A percentile compares a stretch with the other conserved stretches of the same genome.
Conservation (phyloP, 148 eudicot species). For the Agrostemma githago region DNA sequence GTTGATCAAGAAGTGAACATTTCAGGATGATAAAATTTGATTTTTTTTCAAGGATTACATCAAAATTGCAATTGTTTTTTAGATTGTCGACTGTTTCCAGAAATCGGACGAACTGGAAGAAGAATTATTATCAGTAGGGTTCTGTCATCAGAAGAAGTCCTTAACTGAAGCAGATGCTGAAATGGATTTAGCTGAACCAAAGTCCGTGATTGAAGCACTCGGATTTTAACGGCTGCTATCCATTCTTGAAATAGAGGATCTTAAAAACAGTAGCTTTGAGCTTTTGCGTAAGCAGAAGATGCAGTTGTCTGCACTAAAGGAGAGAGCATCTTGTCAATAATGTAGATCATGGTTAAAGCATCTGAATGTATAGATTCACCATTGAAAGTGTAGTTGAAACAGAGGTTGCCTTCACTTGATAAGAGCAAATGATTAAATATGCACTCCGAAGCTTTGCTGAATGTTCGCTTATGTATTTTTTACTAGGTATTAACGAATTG, state of each 20-base stretch:
- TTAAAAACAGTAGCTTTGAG: slow-evolving; percentile 42
- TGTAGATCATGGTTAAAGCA: slow-evolving; percentile 26
- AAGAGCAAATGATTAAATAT: slow-evolving; percentile 66
- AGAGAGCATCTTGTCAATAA: slow-evolving; percentile 31
- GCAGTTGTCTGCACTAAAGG: slow-evolving; percentile 49
- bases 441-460: background rate
- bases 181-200: slow-evolving; percentile 57
- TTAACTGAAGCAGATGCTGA: slow-evolving; percentile 42
- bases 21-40: too few species aligned
- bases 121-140: slow-evolving; percentile 5
- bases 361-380: slow-evolving; percentile 43
- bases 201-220: slow-evolving; percentile 72
- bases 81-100: background rate
- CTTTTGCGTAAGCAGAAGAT: slow-evolving; percentile 47
- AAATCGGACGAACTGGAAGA: slow-evolving; percentile 41
- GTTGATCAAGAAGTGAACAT: too few species aligned
- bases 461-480: too few species aligned
- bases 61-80: too few species aligned
- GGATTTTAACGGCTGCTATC: slow-evolving; percentile 63
- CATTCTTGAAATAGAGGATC: slow-evolving; percentile 66
- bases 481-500: too few species aligned
- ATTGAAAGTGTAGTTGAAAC: slow-evolving; percentile 56
- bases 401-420: slow-evolving; percentile 86
- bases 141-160: slow-evolving; percentile 41
- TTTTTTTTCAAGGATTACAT: too few species aligned